phyloP scores from a whole-genome alignment of 2,329 filamentous ascomycete species.

The Aspergillus ochraceoroseus region DNA sequence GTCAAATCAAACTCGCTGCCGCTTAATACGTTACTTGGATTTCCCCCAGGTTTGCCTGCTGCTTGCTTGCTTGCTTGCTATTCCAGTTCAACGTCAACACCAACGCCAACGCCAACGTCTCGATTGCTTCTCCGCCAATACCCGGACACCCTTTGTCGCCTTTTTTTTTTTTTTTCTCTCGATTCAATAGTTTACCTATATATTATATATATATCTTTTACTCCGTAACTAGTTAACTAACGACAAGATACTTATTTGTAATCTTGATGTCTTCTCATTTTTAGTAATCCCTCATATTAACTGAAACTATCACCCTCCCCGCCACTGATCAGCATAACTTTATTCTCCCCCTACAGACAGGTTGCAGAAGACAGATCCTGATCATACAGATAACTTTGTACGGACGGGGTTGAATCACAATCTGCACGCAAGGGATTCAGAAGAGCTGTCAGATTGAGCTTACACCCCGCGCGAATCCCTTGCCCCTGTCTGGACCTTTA shows the following conservation, averaged over 20 bases:
- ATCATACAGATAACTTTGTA: neutral
- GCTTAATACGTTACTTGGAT: constrained; percentile 1
- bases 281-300: too few species aligned
- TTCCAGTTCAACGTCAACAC: neutral
- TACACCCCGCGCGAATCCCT: too few species aligned
- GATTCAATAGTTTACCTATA: too few species aligned
- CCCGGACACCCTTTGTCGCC: too few species aligned
- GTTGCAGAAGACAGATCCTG: neutral
- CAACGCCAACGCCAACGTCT: neutral
- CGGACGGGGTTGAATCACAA: neutral
- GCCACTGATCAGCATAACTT: constrained; percentile 6
- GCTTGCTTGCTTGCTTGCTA: neutral
- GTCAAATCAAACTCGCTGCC: constrained; percentile 12
- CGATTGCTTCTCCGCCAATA: constrained; percentile 1
- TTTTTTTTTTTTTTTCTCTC: neutral
- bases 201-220: too few species aligned
- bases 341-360: neutral
- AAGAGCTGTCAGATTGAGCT: constrained; percentile 18
- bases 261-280: too few species aligned
- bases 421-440: constrained; percentile 12
- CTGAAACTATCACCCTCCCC: too few species aligned
- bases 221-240: too few species aligned
- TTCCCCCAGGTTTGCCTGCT: neutral
- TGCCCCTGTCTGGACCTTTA: too few species aligned
- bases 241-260: too few species aligned